Evolutionary conservation across 1,139 yeast species (phyloP), one percentile per base, ranked within the genome.

Genomic region (Pichia sp.): DNA sequence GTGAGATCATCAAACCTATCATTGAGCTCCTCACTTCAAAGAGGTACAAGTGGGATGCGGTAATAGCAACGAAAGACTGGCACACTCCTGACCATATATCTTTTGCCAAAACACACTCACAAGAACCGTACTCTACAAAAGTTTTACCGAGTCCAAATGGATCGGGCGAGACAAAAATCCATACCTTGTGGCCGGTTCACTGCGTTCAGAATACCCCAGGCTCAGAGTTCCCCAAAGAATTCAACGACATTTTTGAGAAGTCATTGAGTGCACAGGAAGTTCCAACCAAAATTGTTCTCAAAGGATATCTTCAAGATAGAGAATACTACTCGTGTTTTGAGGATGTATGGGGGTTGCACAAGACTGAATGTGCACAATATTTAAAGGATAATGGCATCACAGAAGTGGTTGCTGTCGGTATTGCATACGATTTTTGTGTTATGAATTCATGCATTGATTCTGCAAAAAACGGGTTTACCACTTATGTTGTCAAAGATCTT

Each of bases 301-400:
- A 91, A 68, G 98, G 97, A 0, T 76, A 74, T 54, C 67, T 84
- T 31, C 70, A 70, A 25, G 91, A 87, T 60, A 69, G 95, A 22
- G 98, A 91, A 64, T 89, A 85, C 66, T 91, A 90, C 64, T 88
- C 96, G n/a, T 91, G 95, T 41, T 90, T 91, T 66, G 73, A 76
- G 51, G 98, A 91, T 66, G 75, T 80, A 28, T 88, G 96, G 95
- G 77, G 80, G 23, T 61, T 79, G 34, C 84, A 86, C 61, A 73
- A 79, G 46, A 90, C 97, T 0, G 93, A 82, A 53, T 71, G 91
- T 58, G 74, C 75, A 49, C 66, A 65, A 1, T 67, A 74, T 41
- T 72, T 91, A 57, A 65, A 64, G 26, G 62, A 71, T 0, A 59
- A 72, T 31, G 70, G 67, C 0, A 78, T 88, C 41, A 74, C 78